Evolutionary conservation across 2,329 filamentous ascomycete species (phyloP).

Genomic region (Pestalotiopsis sp.): DNA sequence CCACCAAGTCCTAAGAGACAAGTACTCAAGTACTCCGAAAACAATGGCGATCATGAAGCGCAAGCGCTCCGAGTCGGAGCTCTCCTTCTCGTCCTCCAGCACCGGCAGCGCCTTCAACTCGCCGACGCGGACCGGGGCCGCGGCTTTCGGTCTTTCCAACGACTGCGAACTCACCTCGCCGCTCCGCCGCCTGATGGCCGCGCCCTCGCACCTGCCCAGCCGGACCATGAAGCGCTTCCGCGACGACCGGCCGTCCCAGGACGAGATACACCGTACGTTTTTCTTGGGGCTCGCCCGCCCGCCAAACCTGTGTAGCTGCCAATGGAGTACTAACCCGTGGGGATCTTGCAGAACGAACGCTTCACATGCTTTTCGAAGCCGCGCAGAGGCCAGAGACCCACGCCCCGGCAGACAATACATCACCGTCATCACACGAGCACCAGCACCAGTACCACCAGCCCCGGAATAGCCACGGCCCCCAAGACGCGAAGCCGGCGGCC

Average conservation of each 20-base stretch:
- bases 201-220: slow-evolving; percentile 52
- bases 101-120: slow-evolving; percentile 47
- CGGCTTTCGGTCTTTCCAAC: slow-evolving; percentile 19
- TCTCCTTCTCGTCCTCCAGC: slow-evolving; percentile 47
- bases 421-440: slow-evolving; percentile 14
- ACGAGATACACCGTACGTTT: slow-evolving; percentile 56
- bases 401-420: slow-evolving; percentile 27
- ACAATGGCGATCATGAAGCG: slow-evolving; percentile 52
- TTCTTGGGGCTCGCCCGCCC: slow-evolving; percentile 12
- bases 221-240: slow-evolving; percentile 66
- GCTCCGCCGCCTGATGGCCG: slow-evolving; percentile 31
- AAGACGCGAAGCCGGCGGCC: slow-evolving; percentile 18
- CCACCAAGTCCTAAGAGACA: background rate
- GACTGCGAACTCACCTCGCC: slow-evolving; percentile 33
- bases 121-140: slow-evolving; percentile 30
- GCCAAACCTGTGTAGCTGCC: background rate
- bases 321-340: background rate
- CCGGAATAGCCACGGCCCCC: slow-evolving; percentile 17
- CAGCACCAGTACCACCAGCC: background rate
- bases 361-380: slow-evolving; percentile 61
- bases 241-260: slow-evolving; percentile 59
- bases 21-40: background rate
- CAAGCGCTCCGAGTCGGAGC: slow-evolving; percentile 64
- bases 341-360: slow-evolving; percentile 52
- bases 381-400: slow-evolving; percentile 38